These are phyloP conservation scores for Malus hybrid DNA, from an alignment of 331 rosid genomes.

Conservation along the genomic window DNA sequence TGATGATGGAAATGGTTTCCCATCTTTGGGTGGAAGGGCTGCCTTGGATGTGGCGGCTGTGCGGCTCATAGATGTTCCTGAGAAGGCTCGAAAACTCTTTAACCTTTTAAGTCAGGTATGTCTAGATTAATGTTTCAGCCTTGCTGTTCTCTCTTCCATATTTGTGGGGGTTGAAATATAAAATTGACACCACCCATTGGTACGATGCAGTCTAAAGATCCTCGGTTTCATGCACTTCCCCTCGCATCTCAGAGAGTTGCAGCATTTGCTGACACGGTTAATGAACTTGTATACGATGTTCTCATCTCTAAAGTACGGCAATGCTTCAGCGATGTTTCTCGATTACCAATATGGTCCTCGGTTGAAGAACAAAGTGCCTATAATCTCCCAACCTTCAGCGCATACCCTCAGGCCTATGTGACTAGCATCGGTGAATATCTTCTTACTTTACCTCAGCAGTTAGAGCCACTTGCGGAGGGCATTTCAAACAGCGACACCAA, in stretches of 20 bases:
- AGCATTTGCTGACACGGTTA: slow-evolving; percentile 82
- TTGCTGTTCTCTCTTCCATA: background rate
- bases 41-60: slow-evolving; percentile 86
- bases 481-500: slow-evolving; percentile 59
- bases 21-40: slow-evolving; percentile 79
- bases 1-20: slow-evolving; percentile 40
- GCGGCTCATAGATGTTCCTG: slow-evolving; percentile 75
- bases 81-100: slow-evolving; percentile 84
- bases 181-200: slow-evolving; percentile 9
- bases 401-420: slow-evolving; percentile 85
- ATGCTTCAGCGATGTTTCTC: slow-evolving; percentile 85
- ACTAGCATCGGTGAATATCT: slow-evolving; percentile 91
- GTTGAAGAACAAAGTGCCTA: slow-evolving; percentile 83
- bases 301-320: slow-evolving; percentile 97
- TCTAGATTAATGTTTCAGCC: background rate
- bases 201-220: slow-evolving; percentile 89
- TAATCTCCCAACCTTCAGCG: slow-evolving; percentile 87
- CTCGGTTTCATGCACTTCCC: slow-evolving; percentile 96
- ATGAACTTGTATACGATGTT: slow-evolving; percentile 94
- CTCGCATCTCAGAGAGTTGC: slow-evolving; percentile 91
- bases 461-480: slow-evolving; percentile 99
- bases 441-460: slow-evolving; percentile 91
- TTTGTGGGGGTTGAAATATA: background rate
- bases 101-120: slow-evolving; percentile 85
- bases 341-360: slow-evolving; percentile 79